Evolutionary conservation across 306 rosid genomes (phyloP), one percentile per base, ranked within the genome.

Genomic region (Calophaca sinica): DNA sequence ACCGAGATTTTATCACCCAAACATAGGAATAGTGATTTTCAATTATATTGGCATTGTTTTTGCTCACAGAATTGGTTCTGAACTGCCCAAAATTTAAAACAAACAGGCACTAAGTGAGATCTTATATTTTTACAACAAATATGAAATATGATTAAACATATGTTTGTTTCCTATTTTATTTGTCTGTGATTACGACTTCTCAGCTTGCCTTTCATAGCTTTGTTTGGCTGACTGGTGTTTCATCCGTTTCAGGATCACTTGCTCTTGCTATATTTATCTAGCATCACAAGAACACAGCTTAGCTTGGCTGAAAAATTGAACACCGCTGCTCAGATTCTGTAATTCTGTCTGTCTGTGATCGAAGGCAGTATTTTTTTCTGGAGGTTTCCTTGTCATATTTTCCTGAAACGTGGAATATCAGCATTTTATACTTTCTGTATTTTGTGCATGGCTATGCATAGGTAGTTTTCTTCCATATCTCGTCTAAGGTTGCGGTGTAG

Each of bases 261-360:
- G 96, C 88, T 93, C 65, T 80, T 86, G 87, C 80, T 93, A 49
- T 93, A 93, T 81, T 81, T 93, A 73, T 91, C 98, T 20, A 93
- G 97, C 80, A 89, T 93, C 81, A 90, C 98, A 48, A 85, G 98
- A 82, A 91, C 98, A 58, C 92, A 89, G 75, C 89, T 93, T 53
- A 72, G 90, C 84, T 79, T 91, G 74, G 98, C 97, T 2, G 98
- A 93, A 70, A 94, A 91, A 80, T 80, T 94, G 90, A 94, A 91
- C 87, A 91, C 98, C 0, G 97, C 98, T 48, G 98, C 98, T 35
- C 97, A 94, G 83, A 80, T 91, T 79, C 90, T 94, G 93, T 94
- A 69, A 75, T 60, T 68, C 10, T 20, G 41, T 11, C 14, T 13
- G 14, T 60, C 42, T 3, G 9, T 38, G 8, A 32, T 51, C 36